phyloP scores from a whole-genome alignment of 495 filamentous ascomycete species.

The Xylaria curta region DNA sequence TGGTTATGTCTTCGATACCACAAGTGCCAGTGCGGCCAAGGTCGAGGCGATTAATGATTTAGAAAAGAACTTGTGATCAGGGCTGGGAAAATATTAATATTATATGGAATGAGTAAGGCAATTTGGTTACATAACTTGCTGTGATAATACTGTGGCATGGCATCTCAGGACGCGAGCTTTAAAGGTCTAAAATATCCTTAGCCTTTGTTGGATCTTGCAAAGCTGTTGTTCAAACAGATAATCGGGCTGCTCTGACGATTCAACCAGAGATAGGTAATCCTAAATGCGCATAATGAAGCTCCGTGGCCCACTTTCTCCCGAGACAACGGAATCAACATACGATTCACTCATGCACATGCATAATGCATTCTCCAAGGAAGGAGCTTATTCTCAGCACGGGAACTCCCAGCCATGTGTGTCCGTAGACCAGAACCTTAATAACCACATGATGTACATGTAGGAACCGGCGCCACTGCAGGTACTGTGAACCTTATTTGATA shows the following conservation, averaged over 20 bases:
- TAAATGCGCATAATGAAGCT: too few species aligned
- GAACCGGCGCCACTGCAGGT: constrained; percentile 14
- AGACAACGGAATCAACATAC: neutral
- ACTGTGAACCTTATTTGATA: neutral
- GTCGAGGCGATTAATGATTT: constrained; percentile 77
- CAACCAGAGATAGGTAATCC: neutral
- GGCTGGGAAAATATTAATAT: neutral
- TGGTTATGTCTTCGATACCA: constrained; percentile 79
- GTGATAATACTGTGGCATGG: neutral
- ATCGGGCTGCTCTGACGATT: neutral
- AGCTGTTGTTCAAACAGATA: neutral
- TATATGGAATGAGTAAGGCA: neutral
- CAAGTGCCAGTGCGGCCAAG: constrained; percentile 74
- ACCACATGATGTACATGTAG: too few species aligned
- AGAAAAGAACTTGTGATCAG: constrained; percentile 56
- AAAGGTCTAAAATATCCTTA: neutral
- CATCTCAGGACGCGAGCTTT: neutral
- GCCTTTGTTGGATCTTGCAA: neutral
- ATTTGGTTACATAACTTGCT: neutral
- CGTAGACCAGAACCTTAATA: neutral
- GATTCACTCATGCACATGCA: constrained; percentile 4
- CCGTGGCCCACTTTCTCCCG: neutral
- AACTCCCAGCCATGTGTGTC: neutral
- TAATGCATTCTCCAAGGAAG: neutral
- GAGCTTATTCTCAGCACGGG: neutral